phyloP scores from a whole-genome alignment of 2,329 filamentous ascomycete species.

The Talaromyces sp. region DNA sequence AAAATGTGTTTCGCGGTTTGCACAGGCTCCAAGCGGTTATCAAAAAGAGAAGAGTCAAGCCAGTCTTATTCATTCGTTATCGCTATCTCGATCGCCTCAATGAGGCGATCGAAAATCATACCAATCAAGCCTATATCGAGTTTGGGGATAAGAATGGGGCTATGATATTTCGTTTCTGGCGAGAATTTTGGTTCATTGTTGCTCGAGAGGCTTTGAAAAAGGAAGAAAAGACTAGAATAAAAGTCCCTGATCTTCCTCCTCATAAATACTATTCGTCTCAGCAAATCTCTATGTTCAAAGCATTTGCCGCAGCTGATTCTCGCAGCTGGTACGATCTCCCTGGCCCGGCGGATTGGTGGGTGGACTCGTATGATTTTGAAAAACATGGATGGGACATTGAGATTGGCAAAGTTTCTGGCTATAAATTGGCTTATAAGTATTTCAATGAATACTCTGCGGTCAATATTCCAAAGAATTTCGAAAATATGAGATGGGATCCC shows the following conservation, averaged over 20 bases:
- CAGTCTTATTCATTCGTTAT: background rate
- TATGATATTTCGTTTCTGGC: background rate
- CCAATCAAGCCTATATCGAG: too few relatives aligned
- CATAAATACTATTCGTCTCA: background rate
- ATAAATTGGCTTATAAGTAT: background rate
- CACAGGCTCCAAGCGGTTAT: too few relatives aligned
- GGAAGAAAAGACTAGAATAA: background rate
- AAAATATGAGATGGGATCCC: too few relatives aligned
- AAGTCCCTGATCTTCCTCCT: background rate
- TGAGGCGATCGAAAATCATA: too few relatives aligned
- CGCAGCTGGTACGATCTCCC: background rate
- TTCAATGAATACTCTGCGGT: background rate
- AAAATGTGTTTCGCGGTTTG: too few relatives aligned
- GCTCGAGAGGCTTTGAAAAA: background rate
- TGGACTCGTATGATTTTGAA: background rate
- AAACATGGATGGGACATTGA: background rate
- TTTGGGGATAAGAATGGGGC: too few relatives aligned
- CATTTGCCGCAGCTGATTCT: background rate
- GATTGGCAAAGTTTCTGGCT: background rate
- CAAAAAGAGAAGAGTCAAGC: background rate
- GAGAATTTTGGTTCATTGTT: background rate
- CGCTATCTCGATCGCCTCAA: too few relatives aligned
- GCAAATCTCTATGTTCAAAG: background rate
- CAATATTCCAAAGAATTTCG: background rate
- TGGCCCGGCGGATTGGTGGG: background rate